phyloP scores from a whole-genome alignment of 257 asterid species.

The Leptodermis oblonga region DNA sequence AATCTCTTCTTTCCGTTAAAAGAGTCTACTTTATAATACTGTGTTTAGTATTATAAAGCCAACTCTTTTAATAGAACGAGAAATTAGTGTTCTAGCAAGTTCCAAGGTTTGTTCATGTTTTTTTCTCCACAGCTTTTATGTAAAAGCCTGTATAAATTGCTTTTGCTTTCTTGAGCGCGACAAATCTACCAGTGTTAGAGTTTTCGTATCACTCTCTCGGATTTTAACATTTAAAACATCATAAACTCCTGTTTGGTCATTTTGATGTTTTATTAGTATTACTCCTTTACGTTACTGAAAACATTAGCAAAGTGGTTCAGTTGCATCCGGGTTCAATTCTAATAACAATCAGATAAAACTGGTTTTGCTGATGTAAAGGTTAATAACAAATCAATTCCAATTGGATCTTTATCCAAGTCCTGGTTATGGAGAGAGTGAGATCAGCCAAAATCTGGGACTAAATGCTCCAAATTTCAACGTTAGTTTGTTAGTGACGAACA shows the following conservation, averaged over 20 bases:
- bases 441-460: neutral
- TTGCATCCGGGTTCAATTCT: neutral
- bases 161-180: neutral
- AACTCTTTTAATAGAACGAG: too few relatives aligned
- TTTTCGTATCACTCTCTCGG: too few relatives aligned
- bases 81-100: neutral
- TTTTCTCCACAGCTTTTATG: neutral
- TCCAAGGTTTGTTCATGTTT: neutral
- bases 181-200: too few relatives aligned
- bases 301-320: slow-evolving; percentile 9
- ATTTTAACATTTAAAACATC: too few relatives aligned
- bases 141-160: neutral
- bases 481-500: too few relatives aligned
- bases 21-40: too few relatives aligned
- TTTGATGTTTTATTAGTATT: neutral
- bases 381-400: neutral
- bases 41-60: too few relatives aligned
- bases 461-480: neutral
- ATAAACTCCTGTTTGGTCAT: neutral
- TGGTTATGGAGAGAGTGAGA: neutral
- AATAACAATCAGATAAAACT: neutral
- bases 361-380: slow-evolving; percentile 2
- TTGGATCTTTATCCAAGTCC: neutral
- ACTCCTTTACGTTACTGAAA: neutral
- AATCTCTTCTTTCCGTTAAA: too few relatives aligned